Conservation (phyloP, 2,329 filamentous ascomycete genomes). For the Botrytis fabae region DNA sequence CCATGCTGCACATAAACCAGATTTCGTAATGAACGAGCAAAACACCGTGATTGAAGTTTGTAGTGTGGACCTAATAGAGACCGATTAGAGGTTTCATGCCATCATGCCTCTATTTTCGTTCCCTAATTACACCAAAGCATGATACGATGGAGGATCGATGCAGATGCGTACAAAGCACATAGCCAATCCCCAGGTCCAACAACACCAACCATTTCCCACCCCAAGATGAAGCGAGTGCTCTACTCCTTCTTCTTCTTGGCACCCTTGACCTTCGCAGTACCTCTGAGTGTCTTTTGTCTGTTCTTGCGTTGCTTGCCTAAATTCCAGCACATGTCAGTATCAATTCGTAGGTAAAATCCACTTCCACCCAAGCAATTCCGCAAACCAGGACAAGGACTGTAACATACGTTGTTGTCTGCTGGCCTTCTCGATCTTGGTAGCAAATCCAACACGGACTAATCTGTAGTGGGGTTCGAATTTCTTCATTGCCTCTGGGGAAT, state of each 20-base stretch:
- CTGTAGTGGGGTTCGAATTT: conserved; percentile 99
- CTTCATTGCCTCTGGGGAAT: conserved; percentile 97
- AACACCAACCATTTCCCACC: conserved; percentile 38
- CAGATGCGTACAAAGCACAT: conserved; percentile 37
- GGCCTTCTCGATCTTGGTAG: conserved; percentile 93
- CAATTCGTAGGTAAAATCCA: conserved; percentile 12
- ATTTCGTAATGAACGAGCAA: conserved; percentile 28
- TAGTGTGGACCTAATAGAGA: conserved; percentile 30
- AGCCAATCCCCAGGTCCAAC: conserved; percentile 36
- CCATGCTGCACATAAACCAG: conserved; percentile 22
- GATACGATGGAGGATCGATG: conserved; percentile 36
- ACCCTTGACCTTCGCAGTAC: conserved; percentile 98
- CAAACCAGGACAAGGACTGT: conserved; percentile 22
- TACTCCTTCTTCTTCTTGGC: conserved; percentile 93
- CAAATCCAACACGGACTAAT: conserved; percentile 88
- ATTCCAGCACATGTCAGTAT: conserved; percentile 34
- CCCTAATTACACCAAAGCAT: conserved; percentile 32
- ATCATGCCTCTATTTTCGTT: conserved; percentile 33
- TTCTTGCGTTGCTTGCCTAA: conserved; percentile 99
- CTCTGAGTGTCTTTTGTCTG: conserved; percentile 97
- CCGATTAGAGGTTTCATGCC: conserved; percentile 33
- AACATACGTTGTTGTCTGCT: conserved; percentile 98
- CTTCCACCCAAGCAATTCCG: conserved; percentile 5
- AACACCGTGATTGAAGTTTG: conserved; percentile 37
- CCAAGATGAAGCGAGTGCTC: conserved; percentile 44